Base-by-base conservation (phyloP, 2,329 filamentous ascomycete genomes). In the Fusarium burgessii region DNA sequence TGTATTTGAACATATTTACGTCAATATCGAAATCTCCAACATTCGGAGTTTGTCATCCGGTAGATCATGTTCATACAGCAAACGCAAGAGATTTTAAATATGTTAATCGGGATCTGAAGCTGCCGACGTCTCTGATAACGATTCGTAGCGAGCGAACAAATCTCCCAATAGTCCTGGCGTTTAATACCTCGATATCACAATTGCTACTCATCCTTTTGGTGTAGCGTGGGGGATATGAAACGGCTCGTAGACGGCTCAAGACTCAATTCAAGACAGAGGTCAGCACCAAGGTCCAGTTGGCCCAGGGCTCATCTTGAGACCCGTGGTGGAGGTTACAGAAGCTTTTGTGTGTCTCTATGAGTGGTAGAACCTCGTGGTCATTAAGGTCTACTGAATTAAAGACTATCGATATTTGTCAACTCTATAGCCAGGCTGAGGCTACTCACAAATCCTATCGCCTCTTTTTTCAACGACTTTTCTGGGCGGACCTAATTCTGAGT, bases 281-380 rank as follows among this genome's bases (percentile, higher is more conserved):
- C 57, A 52, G 25, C 55, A 69, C 69, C 69, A 72, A 72, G 69
- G 41, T 41, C 62, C 60, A 59, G 64, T 59, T 71, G 58, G 54
- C 59, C 70, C 52, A 60, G 55, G 58, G 59, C 43, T 62, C 55
- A 52, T 38, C 14, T 43, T 38, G 25, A 58, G 62, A 43, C 57
- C 62, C 58, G 63, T 61, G 58, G 63, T 62, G 63, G 68, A 64
- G 60, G 49, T 43, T 41, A 35, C 36, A 46, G 54, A 38, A 38
- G 32, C 57, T 62, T 36, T 56, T 36, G 27, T 35, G 27, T 62
- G 35, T 29, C 20, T 7, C 18, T 59, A 25, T 49, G 33, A 52
- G 45, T 58, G 55, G 55, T 17, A 56, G 33, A 61, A 27, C 59
- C 35, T 63, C 27, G 33, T 62, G 45, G 60, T 23, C n/a, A 29